Evolutionary conservation across 176 grass and related monocot genomes (phyloP).

Genomic region (Neostapfia colusana): DNA sequence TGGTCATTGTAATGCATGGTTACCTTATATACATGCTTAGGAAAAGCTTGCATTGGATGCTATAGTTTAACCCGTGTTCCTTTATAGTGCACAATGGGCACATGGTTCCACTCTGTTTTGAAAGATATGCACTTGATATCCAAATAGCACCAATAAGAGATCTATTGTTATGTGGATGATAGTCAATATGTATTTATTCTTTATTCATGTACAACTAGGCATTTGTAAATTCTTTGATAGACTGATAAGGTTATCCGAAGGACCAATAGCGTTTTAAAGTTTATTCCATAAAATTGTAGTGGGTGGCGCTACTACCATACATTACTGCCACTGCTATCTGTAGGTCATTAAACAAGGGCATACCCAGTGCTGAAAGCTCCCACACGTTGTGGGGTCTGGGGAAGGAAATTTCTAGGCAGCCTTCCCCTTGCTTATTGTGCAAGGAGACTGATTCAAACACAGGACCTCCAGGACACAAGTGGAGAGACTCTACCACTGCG

Average conservation of each 20-base stretch:
- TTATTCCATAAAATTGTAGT: background rate
- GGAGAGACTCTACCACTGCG: too few species aligned
- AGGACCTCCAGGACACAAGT: too few species aligned
- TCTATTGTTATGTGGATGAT: background rate
- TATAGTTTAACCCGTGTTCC: constrained; percentile 1
- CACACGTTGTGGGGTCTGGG: too few species aligned
- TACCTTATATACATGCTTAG: constrained; percentile 26
- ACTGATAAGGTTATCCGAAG: too few species aligned
- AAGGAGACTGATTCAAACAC: too few species aligned
- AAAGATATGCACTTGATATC: background rate
- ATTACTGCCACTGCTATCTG: background rate
- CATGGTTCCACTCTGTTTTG: constrained; percentile 3
- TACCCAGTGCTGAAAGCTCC: too few species aligned
- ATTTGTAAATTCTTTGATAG: background rate
- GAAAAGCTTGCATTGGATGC: background rate
- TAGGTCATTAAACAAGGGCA: background rate
- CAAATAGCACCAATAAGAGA: background rate
- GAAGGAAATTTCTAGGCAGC: too few species aligned
- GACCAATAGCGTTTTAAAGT: background rate
- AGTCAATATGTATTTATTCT: background rate
- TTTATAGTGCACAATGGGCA: background rate
- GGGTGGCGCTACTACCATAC: background rate
- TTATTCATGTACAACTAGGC: background rate
- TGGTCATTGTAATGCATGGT: background rate
- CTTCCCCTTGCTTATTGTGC: too few species aligned